A percentile compares a stretch with the other conserved stretches of the same genome.
Evolutionary conservation across 2,329 filamentous ascomycete genomes (phyloP).

Genomic region (Onygenales sp.): DNA sequence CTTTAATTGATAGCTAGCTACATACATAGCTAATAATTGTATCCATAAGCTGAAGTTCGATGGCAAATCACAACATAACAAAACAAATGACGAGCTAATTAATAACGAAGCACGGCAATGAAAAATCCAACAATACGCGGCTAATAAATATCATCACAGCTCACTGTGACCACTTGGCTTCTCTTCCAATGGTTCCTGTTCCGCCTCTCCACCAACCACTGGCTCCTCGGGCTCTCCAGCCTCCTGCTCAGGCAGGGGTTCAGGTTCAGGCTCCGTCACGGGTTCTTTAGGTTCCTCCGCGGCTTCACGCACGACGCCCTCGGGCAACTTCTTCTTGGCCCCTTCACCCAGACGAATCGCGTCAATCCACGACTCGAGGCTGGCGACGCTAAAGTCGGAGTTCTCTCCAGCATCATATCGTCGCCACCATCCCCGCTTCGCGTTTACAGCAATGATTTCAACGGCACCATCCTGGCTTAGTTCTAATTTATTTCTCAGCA

Average conservation of each 20-base stretch:
- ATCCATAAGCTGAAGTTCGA: too few species aligned
- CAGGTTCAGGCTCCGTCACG: slow-evolving; percentile 40
- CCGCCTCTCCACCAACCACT: background rate
- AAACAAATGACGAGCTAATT: too few species aligned
- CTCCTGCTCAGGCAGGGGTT: slow-evolving; percentile 35
- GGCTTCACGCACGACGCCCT: slow-evolving; percentile 43
- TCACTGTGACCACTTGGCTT: slow-evolving; percentile 37
- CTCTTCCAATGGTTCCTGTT: slow-evolving; percentile 25
- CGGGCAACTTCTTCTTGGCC: slow-evolving; percentile 64
- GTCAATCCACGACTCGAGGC: slow-evolving; percentile 80
- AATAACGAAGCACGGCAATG: too few species aligned
- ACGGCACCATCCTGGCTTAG: slow-evolving; percentile 47
- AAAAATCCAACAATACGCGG: too few species aligned
- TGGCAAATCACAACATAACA: too few species aligned
- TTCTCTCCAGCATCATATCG: slow-evolving; percentile 49
- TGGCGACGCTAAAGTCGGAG: slow-evolving; percentile 44
- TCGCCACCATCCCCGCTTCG: slow-evolving; percentile 77
- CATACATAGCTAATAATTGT: too few species aligned
- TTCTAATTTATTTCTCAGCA: slow-evolving; percentile 52
- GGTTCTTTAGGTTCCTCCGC: slow-evolving; percentile 23
- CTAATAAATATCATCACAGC: slow-evolving; percentile 18
- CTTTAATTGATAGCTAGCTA: too few species aligned
- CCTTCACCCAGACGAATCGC: slow-evolving; percentile 84
- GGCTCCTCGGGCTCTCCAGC: slow-evolving; percentile 10
- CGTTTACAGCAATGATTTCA: slow-evolving; percentile 74